A percentile compares a stretch with the other conserved stretches of the same genome.
phyloP scores from a whole-genome alignment of 1,284 basidiomycete genomes.

The Leccinum griseonigrum region DNA sequence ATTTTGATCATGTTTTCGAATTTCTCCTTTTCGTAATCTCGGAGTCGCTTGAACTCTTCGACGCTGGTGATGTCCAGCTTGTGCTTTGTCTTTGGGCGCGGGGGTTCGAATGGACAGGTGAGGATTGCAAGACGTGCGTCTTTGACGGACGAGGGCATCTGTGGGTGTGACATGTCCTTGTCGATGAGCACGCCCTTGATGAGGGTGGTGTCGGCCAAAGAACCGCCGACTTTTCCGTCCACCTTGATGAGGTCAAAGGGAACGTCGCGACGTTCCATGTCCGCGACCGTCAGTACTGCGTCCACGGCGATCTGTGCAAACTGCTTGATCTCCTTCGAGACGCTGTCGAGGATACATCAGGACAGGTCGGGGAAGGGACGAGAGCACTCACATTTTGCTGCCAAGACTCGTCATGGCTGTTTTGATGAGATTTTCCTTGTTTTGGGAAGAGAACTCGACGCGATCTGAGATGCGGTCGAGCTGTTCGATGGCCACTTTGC shows the following conservation, averaged over 20 bases:
- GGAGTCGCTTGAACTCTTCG: conserved; percentile 96
- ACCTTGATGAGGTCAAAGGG: conserved; percentile 99
- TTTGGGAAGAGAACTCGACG: conserved; percentile 79
- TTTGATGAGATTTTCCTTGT: conserved; percentile 88
- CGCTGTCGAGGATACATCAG: conserved; percentile 48
- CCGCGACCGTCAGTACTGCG: conserved; percentile 93
- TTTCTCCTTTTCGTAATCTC: conserved; percentile 95
- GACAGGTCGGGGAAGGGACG: background rate
- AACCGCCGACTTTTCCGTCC: conserved; percentile 97
- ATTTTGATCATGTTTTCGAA: conserved; percentile 96
- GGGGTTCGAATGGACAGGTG: conserved; percentile 98
- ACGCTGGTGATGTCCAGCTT: conserved; percentile 97
- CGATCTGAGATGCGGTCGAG: conserved; percentile 92
- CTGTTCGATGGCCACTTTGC: conserved; percentile 84
- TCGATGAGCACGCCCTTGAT: conserved; percentile 97
- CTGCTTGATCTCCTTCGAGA: conserved; percentile 93
- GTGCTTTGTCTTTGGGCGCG: conserved; percentile 99
- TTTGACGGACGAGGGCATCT: conserved; percentile 89
- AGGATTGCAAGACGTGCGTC: conserved; percentile 96
- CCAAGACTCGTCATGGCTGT: conserved; percentile 96
- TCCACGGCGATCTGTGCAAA: conserved; percentile 99
- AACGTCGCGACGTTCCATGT: conserved; percentile 92
- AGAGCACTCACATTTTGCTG: conserved; percentile 82
- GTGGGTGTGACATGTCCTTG: conserved; percentile 99
- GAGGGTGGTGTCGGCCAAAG: conserved; percentile 89